These are phyloP conservation scores for Ottelia alismoides DNA, from an alignment of 106 monocot species.

Conservation along the genomic window DNA sequence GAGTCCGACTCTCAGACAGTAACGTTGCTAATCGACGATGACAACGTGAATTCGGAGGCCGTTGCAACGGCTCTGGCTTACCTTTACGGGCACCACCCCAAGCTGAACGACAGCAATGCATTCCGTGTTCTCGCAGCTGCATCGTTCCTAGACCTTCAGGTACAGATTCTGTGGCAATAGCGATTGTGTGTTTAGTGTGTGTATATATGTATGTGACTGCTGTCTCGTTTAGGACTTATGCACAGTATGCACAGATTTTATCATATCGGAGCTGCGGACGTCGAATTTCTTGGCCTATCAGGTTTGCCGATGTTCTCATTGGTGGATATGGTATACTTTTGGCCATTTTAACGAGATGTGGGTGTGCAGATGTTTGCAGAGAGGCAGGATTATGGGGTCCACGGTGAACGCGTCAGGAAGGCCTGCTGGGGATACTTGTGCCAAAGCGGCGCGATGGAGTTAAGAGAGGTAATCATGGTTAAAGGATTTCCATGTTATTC, in stretches of 20 bases:
- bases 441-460: slow-evolving; percentile 82
- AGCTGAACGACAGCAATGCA: slow-evolving; percentile 87
- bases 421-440: slow-evolving; percentile 99
- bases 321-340: too few species aligned
- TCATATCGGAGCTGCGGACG: slow-evolving; percentile 88
- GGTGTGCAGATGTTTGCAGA: slow-evolving; percentile 76
- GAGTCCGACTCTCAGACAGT: slow-evolving; percentile 76
- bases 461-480: slow-evolving; percentile 93
- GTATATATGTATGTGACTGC: too few species aligned
- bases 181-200: too few species aligned
- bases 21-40: slow-evolving; percentile 70
- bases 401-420: slow-evolving; percentile 94
- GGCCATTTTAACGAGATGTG: too few species aligned
- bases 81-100: slow-evolving; percentile 86
- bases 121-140: slow-evolving; percentile 92
- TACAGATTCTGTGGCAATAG: too few species aligned
- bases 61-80: slow-evolving; percentile 70
- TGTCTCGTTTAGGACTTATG: slow-evolving; percentile 74
- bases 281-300: slow-evolving; percentile 92
- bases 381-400: slow-evolving; percentile 93
- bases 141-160: slow-evolving; percentile 99
- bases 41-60: slow-evolving; percentile 85
- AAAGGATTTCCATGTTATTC: too few species aligned
- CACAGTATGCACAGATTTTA: slow-evolving; percentile 90
- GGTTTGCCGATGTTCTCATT: slow-evolving; percentile 34